Percentiles rank a stretch among this genome's conserved stretches.
These are phyloP conservation scores for Paraleonurus japonicus DNA, from an alignment of 257 asterid species.

Conservation along the genomic window DNA sequence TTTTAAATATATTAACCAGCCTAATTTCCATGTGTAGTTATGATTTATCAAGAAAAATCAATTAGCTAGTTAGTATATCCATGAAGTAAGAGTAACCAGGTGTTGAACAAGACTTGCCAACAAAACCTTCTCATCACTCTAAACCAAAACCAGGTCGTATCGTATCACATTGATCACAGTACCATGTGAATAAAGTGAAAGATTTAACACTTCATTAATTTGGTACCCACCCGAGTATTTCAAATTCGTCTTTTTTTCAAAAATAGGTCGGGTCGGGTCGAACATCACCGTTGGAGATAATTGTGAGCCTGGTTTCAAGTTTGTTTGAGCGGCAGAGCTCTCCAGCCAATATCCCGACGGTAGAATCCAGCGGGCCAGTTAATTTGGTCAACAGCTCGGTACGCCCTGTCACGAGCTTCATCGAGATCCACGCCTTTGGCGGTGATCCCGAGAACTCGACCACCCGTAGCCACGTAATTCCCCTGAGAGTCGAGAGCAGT, in stretches of 20 bases:
- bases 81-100: too few relatives aligned
- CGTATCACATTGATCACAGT: too few relatives aligned
- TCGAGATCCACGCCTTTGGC: constrained; percentile 73
- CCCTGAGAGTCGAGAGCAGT: constrained; percentile 63
- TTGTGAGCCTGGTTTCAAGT: neutral
- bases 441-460: constrained; percentile 91
- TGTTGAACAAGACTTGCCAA: too few relatives aligned
- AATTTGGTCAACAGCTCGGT: constrained; percentile 67
- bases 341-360: constrained; percentile 90
- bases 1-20: too few relatives aligned
- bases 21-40: too few relatives aligned
- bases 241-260: neutral
- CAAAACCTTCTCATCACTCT: too few relatives aligned
- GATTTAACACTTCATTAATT: neutral
- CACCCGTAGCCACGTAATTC: constrained; percentile 75
- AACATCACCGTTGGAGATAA: too few relatives aligned
- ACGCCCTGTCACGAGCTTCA: constrained; percentile 81
- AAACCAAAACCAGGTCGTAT: too few relatives aligned
- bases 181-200: neutral
- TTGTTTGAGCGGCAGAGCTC: constrained; percentile 55
- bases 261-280: neutral
- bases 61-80: too few relatives aligned
- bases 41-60: too few relatives aligned
- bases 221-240: neutral
- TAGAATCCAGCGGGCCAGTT: constrained; percentile 75